Conservation (phyloP, 2,329 filamentous ascomycete species). For the Esteya vermicola region DNA sequence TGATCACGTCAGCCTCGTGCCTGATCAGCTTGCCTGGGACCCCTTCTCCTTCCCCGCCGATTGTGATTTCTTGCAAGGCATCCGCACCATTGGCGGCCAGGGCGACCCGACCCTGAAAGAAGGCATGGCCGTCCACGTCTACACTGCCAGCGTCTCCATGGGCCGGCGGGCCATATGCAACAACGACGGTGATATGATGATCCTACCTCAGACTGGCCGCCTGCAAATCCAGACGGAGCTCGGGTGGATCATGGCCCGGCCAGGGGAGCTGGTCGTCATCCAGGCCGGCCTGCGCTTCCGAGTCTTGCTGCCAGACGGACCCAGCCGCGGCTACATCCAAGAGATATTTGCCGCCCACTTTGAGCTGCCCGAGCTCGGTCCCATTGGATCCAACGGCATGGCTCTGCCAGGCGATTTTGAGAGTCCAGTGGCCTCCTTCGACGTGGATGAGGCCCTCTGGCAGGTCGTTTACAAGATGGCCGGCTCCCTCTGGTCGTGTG, state of each 20-base stretch:
- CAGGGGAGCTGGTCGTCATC: constrained; percentile 54
- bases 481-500: constrained; percentile 44
- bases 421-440: constrained; percentile 43
- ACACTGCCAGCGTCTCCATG: constrained; percentile 32
- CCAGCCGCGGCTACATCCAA: constrained; percentile 41
- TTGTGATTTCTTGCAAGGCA: constrained; percentile 28
- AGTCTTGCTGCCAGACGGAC: constrained; percentile 30
- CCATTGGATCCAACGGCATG: constrained; percentile 50
- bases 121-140: constrained; percentile 34
- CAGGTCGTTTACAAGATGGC: constrained; percentile 46
- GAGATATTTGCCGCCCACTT: constrained; percentile 54
- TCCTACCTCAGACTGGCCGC: constrained; percentile 49
- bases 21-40: constrained; percentile 22
- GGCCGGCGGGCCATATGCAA: constrained; percentile 32
- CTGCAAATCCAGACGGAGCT: constrained; percentile 57
- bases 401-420: constrained; percentile 54
- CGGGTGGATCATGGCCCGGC: constrained; percentile 40
- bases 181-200: constrained; percentile 53
- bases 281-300: constrained; percentile 51
- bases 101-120: constrained; percentile 34
- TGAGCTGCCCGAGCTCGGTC: constrained; percentile 51
- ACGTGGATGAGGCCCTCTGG: constrained; percentile 29
- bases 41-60: constrained; percentile 19
- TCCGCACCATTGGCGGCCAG: constrained; percentile 32
- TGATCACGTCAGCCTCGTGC: constrained; percentile 27